Base-by-base conservation (phyloP, 2,329 filamentous ascomycete genomes). In the Setomelanomma holmii region DNA sequence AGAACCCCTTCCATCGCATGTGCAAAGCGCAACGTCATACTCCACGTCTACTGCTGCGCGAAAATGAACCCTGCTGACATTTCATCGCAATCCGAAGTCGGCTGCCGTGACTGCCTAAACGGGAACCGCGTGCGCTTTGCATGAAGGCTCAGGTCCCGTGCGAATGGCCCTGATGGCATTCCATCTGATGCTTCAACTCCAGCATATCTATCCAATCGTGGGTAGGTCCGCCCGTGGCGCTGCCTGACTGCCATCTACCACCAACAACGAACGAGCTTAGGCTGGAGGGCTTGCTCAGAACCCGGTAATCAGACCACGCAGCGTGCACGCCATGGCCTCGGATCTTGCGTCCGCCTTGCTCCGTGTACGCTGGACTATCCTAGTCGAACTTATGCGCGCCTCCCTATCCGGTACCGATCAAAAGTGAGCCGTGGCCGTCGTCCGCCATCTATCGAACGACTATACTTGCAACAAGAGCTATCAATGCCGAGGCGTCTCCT, bases 51-150 rank as follows among this genome's bases (percentile, higher is more conserved):
- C 4, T n/a, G 3, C 34, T 17, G 16, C 40, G 8, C 40, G 10
- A 43, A 7, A 17, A 33, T 17, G 14, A 19, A n/a, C 22, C 3
- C 40, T 36, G 20, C 20, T 16, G 14, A 14, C 34, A 17, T 33
- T 20, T 3, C 46, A 30, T 21, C 34, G 20, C 23, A 16, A 33
- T 35, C 27, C 17, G 20, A 41, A n/a, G 51, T 55, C 45, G 58
- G 24, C 65, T 66, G 69, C 48, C 52, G 68, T 72, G 66, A 57
- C 55, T 61, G 51, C 66, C 64, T 38, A 52, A 69, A 61, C 12
- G 27, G 64, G 62, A 49, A 53, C 42, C 36, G 46, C 41, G 55
- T 62, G 57, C 59, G 53, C 51, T 44, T 50, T 53, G 54, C 56
- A 53, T 54, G 43, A 45, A 44, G 33, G 49, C 17, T 51, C 57